Base-by-base conservation (phyloP, 2,329 filamentous ascomycete genomes). In the Ophiobolus disseminans region DNA sequence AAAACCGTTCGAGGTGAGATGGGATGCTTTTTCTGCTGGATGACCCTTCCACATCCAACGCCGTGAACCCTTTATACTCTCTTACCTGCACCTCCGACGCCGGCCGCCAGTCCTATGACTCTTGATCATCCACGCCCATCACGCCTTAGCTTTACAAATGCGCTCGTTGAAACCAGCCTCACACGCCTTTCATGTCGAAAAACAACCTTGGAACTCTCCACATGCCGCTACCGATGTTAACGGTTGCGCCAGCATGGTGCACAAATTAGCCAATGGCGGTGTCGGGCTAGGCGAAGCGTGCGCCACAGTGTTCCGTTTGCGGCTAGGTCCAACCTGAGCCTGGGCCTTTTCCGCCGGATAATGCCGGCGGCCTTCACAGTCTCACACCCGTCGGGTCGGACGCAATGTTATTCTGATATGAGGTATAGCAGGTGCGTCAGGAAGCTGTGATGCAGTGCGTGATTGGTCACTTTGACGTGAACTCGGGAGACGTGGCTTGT, bases 181-280 rank as follows among this genome's bases (percentile, higher is more conserved):
- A 21, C 36, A 40, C 47, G 47, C 47, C 47, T 50, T 50, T 40
- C 47, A 37, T 50, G 47, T 50, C 46, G n/a, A 40, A 45, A 13
- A 11, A 22, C 22, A 32, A 11, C 30, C 30, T 11, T 14, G 13
- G 30, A n/a, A 20, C 17, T 3, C 23, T 32, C 42, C 42, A 45
- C 42, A 31, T 20, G 22, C 20, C 14, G 32, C 5, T 36, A 36
- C 16, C 32, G 32, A 16, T 32, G n/a, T 10, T 32, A 21, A 25
- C 34, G 21, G 10, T 16, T 40, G 21, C 30, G 37, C 37, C 22
- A 40, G 44, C 16, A 21, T 11, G 14, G 36, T n/a, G 28, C 30
- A 13, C 14, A 13, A n/a, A 20, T 16, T 17, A 22, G 19, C 39
- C 45, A 48, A 42, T 47, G 14, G 31, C 19, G 20, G 19, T 13